Evolutionary conservation across 2,329 filamentous ascomycete species (phyloP).

Genomic region (Hirsutella thompsonii): DNA sequence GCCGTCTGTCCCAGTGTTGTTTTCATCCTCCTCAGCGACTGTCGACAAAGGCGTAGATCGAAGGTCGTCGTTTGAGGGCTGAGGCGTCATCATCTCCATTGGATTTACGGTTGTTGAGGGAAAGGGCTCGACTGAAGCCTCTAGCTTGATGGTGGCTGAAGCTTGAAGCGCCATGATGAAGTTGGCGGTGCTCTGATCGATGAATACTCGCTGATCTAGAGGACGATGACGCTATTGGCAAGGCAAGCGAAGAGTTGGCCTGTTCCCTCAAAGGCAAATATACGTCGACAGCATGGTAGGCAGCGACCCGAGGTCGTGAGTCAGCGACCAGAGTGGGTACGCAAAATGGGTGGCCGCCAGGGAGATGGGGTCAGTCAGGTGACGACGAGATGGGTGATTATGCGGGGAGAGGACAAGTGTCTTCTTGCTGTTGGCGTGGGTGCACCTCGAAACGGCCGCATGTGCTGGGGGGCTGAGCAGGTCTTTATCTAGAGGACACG

Average conservation of each 20-base stretch:
- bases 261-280: slow-evolving; percentile 7
- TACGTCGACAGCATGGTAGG: slow-evolving; percentile 11
- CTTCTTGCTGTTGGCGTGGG: slow-evolving; percentile 6
- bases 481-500: slow-evolving; percentile 23
- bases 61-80: slow-evolving; percentile 22
- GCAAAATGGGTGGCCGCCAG: not conserved
- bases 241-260: not conserved
- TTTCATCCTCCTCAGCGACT: slow-evolving; percentile 12
- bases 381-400: not conserved
- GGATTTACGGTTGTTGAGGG: slow-evolving; percentile 25
- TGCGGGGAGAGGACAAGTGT: slow-evolving; percentile 13
- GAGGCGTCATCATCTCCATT: slow-evolving; percentile 36
- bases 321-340: slow-evolving; percentile 8
- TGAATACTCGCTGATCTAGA: not conserved
- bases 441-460: not conserved
- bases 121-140: slow-evolving; percentile 23
- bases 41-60: slow-evolving; percentile 10
- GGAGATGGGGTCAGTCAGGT: slow-evolving; percentile 1
- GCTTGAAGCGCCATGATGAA: slow-evolving; percentile 24
- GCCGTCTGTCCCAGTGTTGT: slow-evolving; percentile 6
- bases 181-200: not conserved
- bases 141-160: slow-evolving; percentile 36
- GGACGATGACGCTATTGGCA: slow-evolving; percentile 2
- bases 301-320: slow-evolving; percentile 7
- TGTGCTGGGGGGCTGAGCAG: not conserved